phyloP scores from a whole-genome alignment of 305 asterid species.

The Rubia balearica region DNA sequence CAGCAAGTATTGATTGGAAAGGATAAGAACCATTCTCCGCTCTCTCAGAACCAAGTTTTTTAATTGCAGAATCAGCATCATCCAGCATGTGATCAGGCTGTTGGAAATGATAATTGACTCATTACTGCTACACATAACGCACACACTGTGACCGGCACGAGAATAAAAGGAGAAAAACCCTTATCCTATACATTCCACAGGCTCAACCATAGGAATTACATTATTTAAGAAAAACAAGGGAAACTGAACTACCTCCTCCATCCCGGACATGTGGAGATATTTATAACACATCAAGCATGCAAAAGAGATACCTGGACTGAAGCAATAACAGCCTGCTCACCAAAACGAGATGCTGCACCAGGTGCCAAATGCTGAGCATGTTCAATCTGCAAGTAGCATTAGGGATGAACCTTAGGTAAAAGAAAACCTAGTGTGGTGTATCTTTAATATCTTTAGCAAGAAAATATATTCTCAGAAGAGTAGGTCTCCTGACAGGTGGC shows the following conservation, averaged over 20 bases:
- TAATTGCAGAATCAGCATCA: conserved; percentile 80
- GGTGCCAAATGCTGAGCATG: conserved; percentile 97
- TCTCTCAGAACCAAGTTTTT: conserved; percentile 72
- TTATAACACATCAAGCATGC: conserved; percentile 1
- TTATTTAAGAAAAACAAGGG: not conserved
- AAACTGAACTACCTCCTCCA: not conserved
- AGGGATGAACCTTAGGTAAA: not conserved
- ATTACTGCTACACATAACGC: not conserved
- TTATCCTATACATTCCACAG: not conserved
- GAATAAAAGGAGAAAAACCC: not conserved
- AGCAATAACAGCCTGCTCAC: conserved; percentile 66
- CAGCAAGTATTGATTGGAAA: conserved; percentile 58
- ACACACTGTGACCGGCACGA: not conserved
- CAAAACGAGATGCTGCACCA: conserved; percentile 60
- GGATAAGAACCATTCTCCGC: conserved; percentile 71
- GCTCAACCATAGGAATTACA: not conserved
- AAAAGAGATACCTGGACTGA: conserved; percentile 74
- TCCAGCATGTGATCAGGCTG: conserved; percentile 92
- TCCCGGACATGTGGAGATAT: not conserved
- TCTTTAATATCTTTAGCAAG: not conserved
- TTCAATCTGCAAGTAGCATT: conserved; percentile 60
- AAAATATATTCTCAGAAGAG: no score
- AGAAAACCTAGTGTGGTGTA: conserved; percentile 3
- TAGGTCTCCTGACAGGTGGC: no score
- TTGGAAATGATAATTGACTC: conserved; percentile 21